These are phyloP conservation scores for Terfezia boudieri DNA, from an alignment of 495 filamentous ascomycete species.

Conservation along the genomic window DNA sequence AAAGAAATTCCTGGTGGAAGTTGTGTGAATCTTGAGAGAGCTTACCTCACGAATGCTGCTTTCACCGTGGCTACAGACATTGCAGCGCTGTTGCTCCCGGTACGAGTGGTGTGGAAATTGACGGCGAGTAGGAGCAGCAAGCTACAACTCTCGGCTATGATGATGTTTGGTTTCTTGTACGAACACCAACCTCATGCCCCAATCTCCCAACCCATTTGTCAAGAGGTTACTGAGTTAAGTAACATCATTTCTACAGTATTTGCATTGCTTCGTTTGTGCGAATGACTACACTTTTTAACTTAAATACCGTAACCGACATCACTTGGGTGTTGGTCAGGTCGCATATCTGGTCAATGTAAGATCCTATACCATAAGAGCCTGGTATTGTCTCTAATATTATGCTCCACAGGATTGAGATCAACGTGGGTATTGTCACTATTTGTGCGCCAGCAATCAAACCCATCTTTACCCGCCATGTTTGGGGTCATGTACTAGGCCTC, in stretches of 20 bases:
- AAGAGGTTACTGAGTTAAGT: too few species aligned
- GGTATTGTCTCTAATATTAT: background rate
- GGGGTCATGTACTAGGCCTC: background rate
- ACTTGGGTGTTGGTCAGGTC: background rate
- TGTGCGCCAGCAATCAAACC: background rate
- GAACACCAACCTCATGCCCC: background rate
- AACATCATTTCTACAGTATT: background rate
- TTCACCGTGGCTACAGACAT: background rate
- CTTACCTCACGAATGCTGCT: background rate
- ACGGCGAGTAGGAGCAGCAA: background rate
- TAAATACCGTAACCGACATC: background rate
- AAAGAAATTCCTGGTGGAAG: background rate
- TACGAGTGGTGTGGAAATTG: background rate
- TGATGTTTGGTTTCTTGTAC: background rate
- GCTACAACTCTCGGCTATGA: background rate
- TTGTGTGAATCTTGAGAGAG: background rate
- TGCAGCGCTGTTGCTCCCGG: background rate
- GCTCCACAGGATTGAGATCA: background rate
- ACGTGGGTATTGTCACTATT: background rate
- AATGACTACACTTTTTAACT: background rate
- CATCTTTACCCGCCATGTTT: background rate
- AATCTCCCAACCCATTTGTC: too few species aligned
- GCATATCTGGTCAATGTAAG: background rate
- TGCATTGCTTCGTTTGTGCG: background rate
- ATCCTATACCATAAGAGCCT: background rate